Base-by-base conservation (phyloP, 228 moss, liverwort and hornwort genomes). In the Sphagnum fallax region DNA sequence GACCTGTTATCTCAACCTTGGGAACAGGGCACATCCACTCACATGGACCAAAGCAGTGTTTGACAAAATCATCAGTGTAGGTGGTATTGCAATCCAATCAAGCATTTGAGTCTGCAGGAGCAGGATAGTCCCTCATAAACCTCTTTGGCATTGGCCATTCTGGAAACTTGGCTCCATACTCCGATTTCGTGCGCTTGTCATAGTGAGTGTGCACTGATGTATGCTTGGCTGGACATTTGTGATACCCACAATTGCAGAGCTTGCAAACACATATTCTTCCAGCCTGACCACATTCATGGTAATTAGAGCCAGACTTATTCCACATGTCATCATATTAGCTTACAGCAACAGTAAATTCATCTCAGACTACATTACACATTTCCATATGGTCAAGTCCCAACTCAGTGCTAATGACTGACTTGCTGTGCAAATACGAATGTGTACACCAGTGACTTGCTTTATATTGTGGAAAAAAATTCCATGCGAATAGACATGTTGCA, bases 211-310 rank as follows among this genome's bases (percentile, higher is more conserved):
- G 76, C 0, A 90, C 72, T 0, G 93, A 98, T 5, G 93, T 98
- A 47, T 98, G 93, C 3, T 93, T 93, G n/a, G 85, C 68, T 0
- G 93, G 97, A 50, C 93, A 98, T 48, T 92, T 93, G 79, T 98
- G 93, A 64, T 77, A 80, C 2, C 97, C 97, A 7, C 97, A 98
- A 50, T 90, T 91, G 60, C 97, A 98, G 4, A 82, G 61, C 0
- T 88, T 85, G 47, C 97, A 98, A 7, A 98, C 61, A 11, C 97
- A 98, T 67, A 84, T 61, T 64, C 72, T 73, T 0, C 90, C 88
- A 52, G 69, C 68, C 75, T 86, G 2, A 9, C 51, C 52, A 53
- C 47, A 61, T 13, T 16, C 1, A 16, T 7, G 14, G 16, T 5
- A 7, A 0, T 11, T n/a, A 9, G 16, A 51, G 11, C 15, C 51